A percentile compares a stretch with the other conserved stretches of the same genome.
phyloP scores from a whole-genome alignment of 2,329 filamentous ascomycete genomes.

The Apiospora pterosperma region DNA sequence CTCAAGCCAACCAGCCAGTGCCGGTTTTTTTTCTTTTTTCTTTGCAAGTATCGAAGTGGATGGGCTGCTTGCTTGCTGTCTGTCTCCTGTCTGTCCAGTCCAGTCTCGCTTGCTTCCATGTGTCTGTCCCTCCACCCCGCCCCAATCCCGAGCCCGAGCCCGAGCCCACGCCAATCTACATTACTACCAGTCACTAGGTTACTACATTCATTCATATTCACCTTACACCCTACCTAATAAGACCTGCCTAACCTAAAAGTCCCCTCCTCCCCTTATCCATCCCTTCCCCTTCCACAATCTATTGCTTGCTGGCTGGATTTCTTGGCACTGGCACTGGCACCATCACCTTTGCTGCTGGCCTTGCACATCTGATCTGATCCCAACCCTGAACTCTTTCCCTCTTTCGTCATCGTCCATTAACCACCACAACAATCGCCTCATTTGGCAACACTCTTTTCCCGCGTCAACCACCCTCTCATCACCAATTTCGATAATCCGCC shows the following conservation, averaged over 20 bases:
- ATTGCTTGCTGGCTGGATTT: not conserved
- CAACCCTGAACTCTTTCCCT: constrained; percentile 3
- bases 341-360: not conserved
- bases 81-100: not conserved
- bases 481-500: not conserved
- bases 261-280: not conserved
- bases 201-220: not conserved
- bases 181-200: not conserved
- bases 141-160: not conserved
- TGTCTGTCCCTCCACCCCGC: not conserved
- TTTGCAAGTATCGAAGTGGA: not conserved
- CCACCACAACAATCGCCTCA: constrained; percentile 4
- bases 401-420: constrained; percentile 5
- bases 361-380: constrained; percentile 1
- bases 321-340: not conserved
- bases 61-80: not conserved
- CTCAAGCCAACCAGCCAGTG: not conserved
- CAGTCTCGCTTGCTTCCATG: not conserved
- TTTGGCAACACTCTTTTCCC: constrained; percentile 1
- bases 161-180: not conserved
- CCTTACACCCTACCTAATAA: not conserved
- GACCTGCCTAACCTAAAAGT: not conserved
- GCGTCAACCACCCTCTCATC: not conserved
- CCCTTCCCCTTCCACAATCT: too few species aligned
- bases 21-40: not conserved